Evolutionary conservation across 257 asterid species (phyloP), one percentile per base, ranked within the genome.

Genomic region (Coffea canephora): DNA sequence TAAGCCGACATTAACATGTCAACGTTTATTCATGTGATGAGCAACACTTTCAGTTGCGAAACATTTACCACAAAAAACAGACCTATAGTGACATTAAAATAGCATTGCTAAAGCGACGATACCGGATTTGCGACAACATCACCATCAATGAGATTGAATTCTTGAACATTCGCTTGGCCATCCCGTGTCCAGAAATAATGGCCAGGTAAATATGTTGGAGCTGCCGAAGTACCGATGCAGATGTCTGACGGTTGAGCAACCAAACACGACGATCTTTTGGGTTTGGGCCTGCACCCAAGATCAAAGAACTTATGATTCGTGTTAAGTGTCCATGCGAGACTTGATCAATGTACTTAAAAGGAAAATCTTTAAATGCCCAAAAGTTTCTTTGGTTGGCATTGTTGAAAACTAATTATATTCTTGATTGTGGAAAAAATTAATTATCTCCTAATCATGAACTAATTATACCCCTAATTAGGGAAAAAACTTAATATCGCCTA

Each of bases 91-190:
- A 67, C 5, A 3, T 25, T 4, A 13, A 67, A 27, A n/a, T 10
- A 67, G 8, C 7, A 13, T 67, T 67, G 18, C 34, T 2, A 39
- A 8, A 67, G 3, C 43, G 34, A 31, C 34, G 34, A 11, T 84
- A 89, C 91, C 39, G 94, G 94, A 87, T 90, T 90, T 21, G 94
- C 91, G 5, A 84, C 88, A 54, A 87, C 89, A 25, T 87, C 88
- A 23, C 94, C 92, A 59, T 90, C 94, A 5, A 90, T 49, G 10
- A 90, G 91, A 77, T 90, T 52, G 84, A 79, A 87, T 4, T 84
- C 87, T 36, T 69, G 74, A 1, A 66, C 5, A 4, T 85, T 64
- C 39, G 84, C 90, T 23, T 80, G 39, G 0, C 19, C 23, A 73
- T 75, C 87, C 39, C 67, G 69, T 54, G 72, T 85, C 57, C 48